Evolutionary conservation across 495 filamentous ascomycete genomes (phyloP).

Genomic region (Copromyces sp.): DNA sequence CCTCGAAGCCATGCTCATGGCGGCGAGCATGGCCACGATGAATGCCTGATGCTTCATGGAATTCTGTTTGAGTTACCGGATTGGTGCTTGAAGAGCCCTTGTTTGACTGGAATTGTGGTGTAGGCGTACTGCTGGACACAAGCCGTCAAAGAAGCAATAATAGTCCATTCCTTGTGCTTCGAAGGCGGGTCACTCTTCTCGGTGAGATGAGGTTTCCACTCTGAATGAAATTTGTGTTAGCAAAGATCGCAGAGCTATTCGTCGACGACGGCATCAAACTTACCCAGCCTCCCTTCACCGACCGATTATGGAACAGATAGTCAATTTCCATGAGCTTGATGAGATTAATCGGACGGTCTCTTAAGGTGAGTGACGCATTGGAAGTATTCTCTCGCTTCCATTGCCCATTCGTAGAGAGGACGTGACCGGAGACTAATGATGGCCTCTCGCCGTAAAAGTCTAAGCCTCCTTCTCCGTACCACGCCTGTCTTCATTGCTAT

Average conservation of each 20-base stretch:
- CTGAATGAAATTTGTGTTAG: background rate
- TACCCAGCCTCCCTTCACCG: background rate
- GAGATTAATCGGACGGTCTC: background rate
- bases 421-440: background rate
- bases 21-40: background rate
- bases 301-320: background rate
- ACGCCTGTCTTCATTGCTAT: background rate
- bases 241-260: background rate
- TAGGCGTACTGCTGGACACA: background rate
- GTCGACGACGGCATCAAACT: background rate
- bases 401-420: background rate
- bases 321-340: background rate
- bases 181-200: background rate
- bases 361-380: background rate
- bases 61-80: background rate
- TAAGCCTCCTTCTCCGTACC: background rate
- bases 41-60: background rate
- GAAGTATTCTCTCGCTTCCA: background rate
- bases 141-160: background rate
- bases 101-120: background rate
- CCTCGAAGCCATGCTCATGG: background rate
- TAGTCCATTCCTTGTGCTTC: background rate
- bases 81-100: background rate
- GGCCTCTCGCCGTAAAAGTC: background rate
- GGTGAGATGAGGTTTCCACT: background rate